phyloP scores from a whole-genome alignment of 2,329 filamentous ascomycete genomes.

The Monosporascus sp. region DNA sequence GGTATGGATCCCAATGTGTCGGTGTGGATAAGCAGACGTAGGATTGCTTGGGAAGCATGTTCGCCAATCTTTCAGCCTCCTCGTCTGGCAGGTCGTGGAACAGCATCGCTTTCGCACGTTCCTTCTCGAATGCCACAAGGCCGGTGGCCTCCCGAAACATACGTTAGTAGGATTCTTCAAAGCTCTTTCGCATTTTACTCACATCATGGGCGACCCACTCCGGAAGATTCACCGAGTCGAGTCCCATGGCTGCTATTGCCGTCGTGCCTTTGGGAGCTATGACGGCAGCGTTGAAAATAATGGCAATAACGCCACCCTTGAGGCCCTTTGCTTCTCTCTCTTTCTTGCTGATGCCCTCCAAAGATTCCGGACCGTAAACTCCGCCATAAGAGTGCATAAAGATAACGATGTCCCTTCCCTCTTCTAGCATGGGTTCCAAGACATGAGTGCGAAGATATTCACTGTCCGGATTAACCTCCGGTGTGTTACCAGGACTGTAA shows the following conservation, averaged over 20 bases:
- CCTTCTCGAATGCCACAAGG: slow-evolving; percentile 1
- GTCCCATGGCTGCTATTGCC: not conserved
- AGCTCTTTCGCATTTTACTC: not conserved
- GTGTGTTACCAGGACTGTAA: not conserved
- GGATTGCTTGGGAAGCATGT: not conserved
- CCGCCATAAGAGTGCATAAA: slow-evolving; percentile 1
- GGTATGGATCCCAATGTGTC: not conserved
- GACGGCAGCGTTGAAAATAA: not conserved
- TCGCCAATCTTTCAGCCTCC: not conserved
- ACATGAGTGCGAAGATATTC: slow-evolving; percentile 1
- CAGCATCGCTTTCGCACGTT: not conserved
- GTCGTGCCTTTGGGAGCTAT: not conserved
- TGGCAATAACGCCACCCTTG: not conserved
- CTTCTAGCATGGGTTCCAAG: not conserved
- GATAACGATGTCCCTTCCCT: not conserved
- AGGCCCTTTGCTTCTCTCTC: not conserved
- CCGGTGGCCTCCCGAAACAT: not conserved
- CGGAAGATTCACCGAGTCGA: not conserved
- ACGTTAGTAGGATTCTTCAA: not conserved
- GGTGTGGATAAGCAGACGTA: not conserved
- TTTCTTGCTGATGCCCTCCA: slow-evolving; percentile 2
- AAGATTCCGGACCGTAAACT: not conserved
- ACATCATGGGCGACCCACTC: slow-evolving; percentile 1
- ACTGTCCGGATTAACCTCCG: not conserved
- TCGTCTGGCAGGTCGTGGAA: slow-evolving; percentile 1